These are phyloP conservation scores for Blastobotrys arbuscula DNA, from an alignment of 1,139 yeast species.

Conservation along the genomic window DNA sequence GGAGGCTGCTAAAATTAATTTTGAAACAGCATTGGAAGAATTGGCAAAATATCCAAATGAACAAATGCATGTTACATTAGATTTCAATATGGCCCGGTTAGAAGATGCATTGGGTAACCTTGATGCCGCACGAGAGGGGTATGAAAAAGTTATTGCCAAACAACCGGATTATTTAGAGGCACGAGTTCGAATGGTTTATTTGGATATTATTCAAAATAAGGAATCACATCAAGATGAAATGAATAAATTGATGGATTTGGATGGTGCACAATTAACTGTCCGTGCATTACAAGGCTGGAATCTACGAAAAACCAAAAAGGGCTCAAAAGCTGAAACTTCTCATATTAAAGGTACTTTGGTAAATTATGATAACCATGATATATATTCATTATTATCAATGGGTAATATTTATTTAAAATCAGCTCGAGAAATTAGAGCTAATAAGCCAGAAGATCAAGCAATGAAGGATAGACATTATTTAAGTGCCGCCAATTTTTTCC, in stretches of 20 bases:
- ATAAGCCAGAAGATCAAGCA: conserved; percentile 48
- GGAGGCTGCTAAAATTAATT: conserved; percentile 46
- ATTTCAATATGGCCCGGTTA: conserved; percentile 38
- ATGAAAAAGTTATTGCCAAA: conserved; percentile 48
- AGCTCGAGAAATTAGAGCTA: conserved; percentile 68
- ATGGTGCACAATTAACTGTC: conserved; percentile 66
- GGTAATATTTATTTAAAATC: conserved; percentile 81
- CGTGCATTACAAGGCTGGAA: conserved; percentile 95
- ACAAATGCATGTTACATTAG: conserved; percentile 28
- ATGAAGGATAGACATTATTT: conserved; percentile 73
- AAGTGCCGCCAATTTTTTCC: conserved; percentile 84
- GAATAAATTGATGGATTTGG: conserved; percentile 46
- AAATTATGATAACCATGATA: conserved; percentile 73
- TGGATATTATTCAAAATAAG: conserved; percentile 38
- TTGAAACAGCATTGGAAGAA: conserved; percentile 45
- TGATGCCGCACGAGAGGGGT: conserved; percentile 46
- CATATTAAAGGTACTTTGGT: conserved; percentile 84
- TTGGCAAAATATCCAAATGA: conserved; percentile 23
- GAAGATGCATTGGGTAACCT: conserved; percentile 40
- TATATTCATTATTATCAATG: conserved; percentile 81
- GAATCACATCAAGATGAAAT: conserved; percentile 46
- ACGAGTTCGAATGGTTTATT: conserved; percentile 60
- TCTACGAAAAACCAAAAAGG: conserved; percentile 45
- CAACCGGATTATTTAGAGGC: conserved; percentile 78
- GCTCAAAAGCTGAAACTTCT: conserved; percentile 40